Evolutionary conservation across 1,284 basidiomycete genomes (phyloP), one percentile per base, ranked within the genome.

Genomic region (Tranzscheliella williamsii): DNA sequence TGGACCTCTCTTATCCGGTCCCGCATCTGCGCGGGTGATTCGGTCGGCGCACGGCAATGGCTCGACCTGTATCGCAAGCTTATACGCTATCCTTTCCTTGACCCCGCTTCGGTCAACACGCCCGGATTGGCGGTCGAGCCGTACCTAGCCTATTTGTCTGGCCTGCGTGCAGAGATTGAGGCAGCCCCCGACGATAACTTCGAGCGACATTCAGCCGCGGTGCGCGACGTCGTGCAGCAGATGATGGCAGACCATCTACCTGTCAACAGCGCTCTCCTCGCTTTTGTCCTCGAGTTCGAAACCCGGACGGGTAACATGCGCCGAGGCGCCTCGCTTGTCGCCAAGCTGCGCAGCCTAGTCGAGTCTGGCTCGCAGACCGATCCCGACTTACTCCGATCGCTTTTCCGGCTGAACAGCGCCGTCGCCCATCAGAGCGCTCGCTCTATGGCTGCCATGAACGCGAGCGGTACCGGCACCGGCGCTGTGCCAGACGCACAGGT

Each of bases 1-100:
- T 65, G 62, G 62, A 35, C 33, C 16, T 24, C 52, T 2, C 43
- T 65, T 24, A 36, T 65, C 29, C 36, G 44, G 17, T 16, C 50
- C 24, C 45, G 54, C 6, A 23, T 49, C n/a, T 37, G 43, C 15
- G 35, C 48, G 5, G 30, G 30, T 8, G 45, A 65, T 33, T 20
- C 49, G 7, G 8, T 11, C 6, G 52, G 45, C 11, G 62, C 62
- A 22, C 43, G 41, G 1, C 31, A 22, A 13, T 65, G 62, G 62
- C 30, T 65, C 26, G 36, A 53, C 17, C 38, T 46, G 3, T 65
- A 60, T 26, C 47, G 56, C 17, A 9, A 12, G 1, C 40, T 47
- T 9, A 21, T 33, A 7, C 36, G 21, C n/a, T 2, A 5, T 12
- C 13, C 34, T 17, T 11, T n/a, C 31, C 4, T 12, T 23, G 12